Conservation (phyloP, 140 eudicot species). For the Anethum foeniculum region DNA sequence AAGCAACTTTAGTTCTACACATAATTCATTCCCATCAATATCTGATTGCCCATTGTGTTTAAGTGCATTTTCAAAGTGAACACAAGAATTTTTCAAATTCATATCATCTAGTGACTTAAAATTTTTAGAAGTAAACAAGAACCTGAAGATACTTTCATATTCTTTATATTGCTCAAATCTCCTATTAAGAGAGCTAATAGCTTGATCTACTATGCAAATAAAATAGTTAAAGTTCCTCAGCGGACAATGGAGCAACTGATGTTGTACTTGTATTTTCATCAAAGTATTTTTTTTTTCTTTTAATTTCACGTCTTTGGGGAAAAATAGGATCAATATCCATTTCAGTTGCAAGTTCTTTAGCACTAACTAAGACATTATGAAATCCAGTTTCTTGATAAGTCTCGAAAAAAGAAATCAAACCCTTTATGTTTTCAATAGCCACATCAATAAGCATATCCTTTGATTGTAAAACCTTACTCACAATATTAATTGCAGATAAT, state of each 20-base stretch:
- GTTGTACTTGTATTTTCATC: too few relatives aligned
- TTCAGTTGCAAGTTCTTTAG: neutral
- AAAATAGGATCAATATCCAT: constrained; percentile 9
- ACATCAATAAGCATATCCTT: constrained; percentile 6
- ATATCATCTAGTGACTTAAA: too few relatives aligned
- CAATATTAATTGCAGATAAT: neutral
- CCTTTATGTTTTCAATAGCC: neutral
- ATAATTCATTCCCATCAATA: too few relatives aligned
- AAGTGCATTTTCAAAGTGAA: too few relatives aligned
- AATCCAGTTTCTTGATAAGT: neutral
- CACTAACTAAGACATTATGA: neutral
- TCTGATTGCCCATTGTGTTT: too few relatives aligned
- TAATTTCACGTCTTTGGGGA: neutral
- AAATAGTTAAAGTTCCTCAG: too few relatives aligned
- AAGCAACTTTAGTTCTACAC: too few relatives aligned
- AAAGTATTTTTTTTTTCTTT: neutral
- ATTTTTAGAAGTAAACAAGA: too few relatives aligned
- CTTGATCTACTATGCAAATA: too few relatives aligned
- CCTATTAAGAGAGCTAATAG: too few relatives aligned
- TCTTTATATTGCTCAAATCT: constrained; percentile 12
- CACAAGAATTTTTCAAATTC: too few relatives aligned
- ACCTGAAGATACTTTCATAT: neutral
- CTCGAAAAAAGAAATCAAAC: constrained; percentile 1
- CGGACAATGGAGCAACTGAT: too few relatives aligned
- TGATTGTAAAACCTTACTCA: neutral